Conservation (phyloP, 2,329 filamentous ascomycete genomes). For the Metarhizium brunneum region DNA sequence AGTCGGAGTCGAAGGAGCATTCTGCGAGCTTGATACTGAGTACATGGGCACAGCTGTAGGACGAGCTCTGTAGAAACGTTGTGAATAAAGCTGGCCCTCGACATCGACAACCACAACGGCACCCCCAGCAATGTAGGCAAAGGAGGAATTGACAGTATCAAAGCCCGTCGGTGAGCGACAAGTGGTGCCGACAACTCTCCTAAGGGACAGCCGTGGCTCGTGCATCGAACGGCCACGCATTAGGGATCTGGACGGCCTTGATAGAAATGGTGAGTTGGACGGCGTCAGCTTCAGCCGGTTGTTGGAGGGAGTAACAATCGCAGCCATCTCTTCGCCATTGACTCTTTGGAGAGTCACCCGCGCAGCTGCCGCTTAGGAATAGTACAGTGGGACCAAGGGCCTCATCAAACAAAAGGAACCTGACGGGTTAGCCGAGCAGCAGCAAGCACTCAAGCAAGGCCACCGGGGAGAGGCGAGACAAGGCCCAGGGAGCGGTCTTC, state of each 20-base stretch:
- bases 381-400: not conserved
- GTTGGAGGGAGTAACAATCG: constrained; percentile 39
- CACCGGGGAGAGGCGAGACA: not conserved
- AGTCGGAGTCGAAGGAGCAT: constrained; percentile 39
- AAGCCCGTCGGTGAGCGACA: constrained; percentile 79
- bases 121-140: constrained; percentile 88
- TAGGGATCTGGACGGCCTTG: constrained; percentile 55
- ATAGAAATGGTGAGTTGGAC: constrained; percentile 63
- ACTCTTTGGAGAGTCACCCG: constrained; percentile 13
- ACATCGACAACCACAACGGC: constrained; percentile 85
- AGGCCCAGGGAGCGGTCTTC: not conserved
- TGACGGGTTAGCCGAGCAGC: not conserved
- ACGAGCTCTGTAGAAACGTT: constrained; percentile 85
- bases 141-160: constrained; percentile 66
- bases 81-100: constrained; percentile 55
- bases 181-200: constrained; percentile 85
- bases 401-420: not conserved
- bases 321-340: constrained; percentile 50
- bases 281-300: constrained; percentile 62
- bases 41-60: constrained; percentile 64
- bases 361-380: not conserved
- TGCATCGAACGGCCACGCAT: constrained; percentile 36
- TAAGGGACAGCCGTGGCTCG: constrained; percentile 59
- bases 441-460: not conserved
- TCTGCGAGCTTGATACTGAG: constrained; percentile 43